phyloP scores from a whole-genome alignment of 495 filamentous ascomycete species.

The Pyrenula massariospora region DNA sequence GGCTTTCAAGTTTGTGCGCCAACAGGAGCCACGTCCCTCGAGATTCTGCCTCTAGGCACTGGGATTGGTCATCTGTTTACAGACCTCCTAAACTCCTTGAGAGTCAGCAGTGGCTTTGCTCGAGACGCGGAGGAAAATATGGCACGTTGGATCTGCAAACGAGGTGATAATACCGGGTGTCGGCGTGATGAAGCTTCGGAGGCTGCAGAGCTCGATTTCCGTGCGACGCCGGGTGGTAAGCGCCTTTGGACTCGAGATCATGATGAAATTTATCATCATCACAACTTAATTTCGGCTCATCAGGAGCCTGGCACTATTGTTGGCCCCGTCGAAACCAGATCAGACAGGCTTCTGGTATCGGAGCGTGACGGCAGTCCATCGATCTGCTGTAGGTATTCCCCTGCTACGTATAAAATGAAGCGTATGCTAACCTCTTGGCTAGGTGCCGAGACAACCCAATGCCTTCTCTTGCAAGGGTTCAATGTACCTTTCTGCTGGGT shows the following conservation, averaged over 20 bases:
- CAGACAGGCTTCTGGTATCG: background rate
- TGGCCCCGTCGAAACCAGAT: too few species aligned
- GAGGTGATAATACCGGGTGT: too few species aligned
- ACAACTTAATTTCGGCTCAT: too few species aligned
- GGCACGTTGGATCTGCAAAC: too few species aligned
- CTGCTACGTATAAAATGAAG: background rate
- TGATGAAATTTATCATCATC: too few species aligned
- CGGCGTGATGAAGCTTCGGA: too few species aligned
- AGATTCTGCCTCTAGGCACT: conserved; percentile 13
- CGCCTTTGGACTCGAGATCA: too few species aligned
- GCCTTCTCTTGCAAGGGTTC: conserved; percentile 13
- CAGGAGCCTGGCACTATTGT: too few species aligned
- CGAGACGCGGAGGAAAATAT: too few species aligned
- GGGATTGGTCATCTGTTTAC: conserved; percentile 13
- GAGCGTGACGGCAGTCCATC: background rate
- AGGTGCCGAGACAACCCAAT: conserved; percentile 16
- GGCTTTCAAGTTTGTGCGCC: conserved; percentile 1
- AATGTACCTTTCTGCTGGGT: conserved; percentile 24
- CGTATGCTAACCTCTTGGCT: background rate
- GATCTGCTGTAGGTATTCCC: conserved; percentile 9
- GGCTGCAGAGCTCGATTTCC: too few species aligned
- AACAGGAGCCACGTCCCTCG: conserved; percentile 13
- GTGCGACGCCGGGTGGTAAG: too few species aligned
- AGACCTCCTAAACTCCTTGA: conserved; percentile 14
- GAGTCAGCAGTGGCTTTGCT: conserved; percentile 12